phyloP scores from a whole-genome alignment of 495 filamentous ascomycete species.

The Aspergillus asperescens region DNA sequence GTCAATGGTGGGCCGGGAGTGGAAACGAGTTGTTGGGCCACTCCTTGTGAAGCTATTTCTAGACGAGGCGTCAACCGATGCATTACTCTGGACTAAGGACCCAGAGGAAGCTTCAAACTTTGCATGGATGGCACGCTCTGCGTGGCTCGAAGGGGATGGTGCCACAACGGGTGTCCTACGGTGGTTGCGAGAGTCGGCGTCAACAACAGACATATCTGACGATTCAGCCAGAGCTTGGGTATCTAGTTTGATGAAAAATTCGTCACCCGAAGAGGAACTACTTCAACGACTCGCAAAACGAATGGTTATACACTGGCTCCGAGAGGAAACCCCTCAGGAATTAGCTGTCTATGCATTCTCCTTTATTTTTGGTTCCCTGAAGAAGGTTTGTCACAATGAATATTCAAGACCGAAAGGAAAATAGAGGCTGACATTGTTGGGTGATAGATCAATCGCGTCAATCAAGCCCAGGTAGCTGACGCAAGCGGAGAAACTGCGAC shows the following conservation, averaged over 20 bases:
- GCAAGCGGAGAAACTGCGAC: background rate
- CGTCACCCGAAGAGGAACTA: slow-evolving; percentile 17
- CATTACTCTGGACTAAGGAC: slow-evolving; percentile 25
- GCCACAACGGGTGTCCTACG: slow-evolving; percentile 25
- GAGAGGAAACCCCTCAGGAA: slow-evolving; percentile 5
- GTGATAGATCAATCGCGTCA: slow-evolving; percentile 5
- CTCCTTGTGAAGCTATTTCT: slow-evolving; percentile 31
- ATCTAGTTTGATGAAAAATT: slow-evolving; percentile 15
- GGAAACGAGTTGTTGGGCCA: slow-evolving; percentile 29
- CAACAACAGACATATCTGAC: slow-evolving; percentile 24
- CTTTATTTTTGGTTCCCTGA: slow-evolving; percentile 10
- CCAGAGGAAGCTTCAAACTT: background rate
- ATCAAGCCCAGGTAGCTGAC: background rate
- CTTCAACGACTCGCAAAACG: slow-evolving; percentile 13
- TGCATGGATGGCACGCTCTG: slow-evolving; percentile 7
- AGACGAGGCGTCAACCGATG: slow-evolving; percentile 26
- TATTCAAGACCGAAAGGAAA: no score
- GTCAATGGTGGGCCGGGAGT: slow-evolving; percentile 27
- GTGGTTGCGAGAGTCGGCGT: slow-evolving; percentile 32
- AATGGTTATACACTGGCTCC: slow-evolving; percentile 20
- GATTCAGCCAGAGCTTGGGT: slow-evolving; percentile 10
- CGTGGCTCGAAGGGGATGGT: slow-evolving; percentile 29
- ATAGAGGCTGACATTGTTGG: background rate
- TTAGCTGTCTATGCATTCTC: slow-evolving; percentile 16
- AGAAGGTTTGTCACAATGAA: slow-evolving; percentile 18